phyloP scores from a whole-genome alignment of 2,329 filamentous ascomycete genomes.

The Fusarium graminum region DNA sequence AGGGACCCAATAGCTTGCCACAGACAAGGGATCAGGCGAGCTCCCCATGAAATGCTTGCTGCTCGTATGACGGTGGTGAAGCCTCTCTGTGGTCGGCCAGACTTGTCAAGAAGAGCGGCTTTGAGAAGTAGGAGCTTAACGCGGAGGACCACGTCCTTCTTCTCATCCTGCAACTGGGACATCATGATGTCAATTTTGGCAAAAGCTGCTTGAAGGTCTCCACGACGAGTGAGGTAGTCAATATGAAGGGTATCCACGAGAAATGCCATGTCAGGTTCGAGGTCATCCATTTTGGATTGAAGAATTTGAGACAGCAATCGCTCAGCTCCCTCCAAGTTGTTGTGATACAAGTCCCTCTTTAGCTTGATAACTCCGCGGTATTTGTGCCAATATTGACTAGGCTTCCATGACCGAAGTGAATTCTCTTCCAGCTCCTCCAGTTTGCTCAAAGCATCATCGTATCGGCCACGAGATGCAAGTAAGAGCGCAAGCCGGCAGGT shows the following conservation, averaged over 20 bases:
- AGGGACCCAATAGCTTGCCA: slow-evolving; percentile 80
- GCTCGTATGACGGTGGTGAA: slow-evolving; percentile 84
- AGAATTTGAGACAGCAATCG: slow-evolving; percentile 65
- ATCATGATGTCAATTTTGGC: slow-evolving; percentile 62
- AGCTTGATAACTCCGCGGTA: slow-evolving; percentile 76
- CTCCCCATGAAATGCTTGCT: slow-evolving; percentile 77
- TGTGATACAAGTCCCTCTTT: slow-evolving; percentile 70
- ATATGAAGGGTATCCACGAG: slow-evolving; percentile 66
- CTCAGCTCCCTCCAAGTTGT: slow-evolving; percentile 65
- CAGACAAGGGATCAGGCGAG: slow-evolving; percentile 75
- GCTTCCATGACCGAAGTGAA: slow-evolving; percentile 78
- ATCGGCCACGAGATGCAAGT: slow-evolving; percentile 75
- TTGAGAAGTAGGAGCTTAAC: slow-evolving; percentile 81
- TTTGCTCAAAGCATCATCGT: slow-evolving; percentile 71
- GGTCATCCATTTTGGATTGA: slow-evolving; percentile 63
- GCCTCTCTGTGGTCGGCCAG: slow-evolving; percentile 77
- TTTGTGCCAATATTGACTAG: slow-evolving; percentile 78
- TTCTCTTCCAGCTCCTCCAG: slow-evolving; percentile 66
- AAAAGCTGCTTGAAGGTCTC: slow-evolving; percentile 63
- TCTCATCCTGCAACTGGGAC: slow-evolving; percentile 58
- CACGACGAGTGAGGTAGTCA: slow-evolving; percentile 63
- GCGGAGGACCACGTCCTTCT: slow-evolving; percentile 71
- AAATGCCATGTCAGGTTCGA: slow-evolving; percentile 66
- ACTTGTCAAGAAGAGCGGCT: slow-evolving; percentile 75
- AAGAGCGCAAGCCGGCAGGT: slow-evolving; percentile 75